These are phyloP conservation scores for Logfia minima DNA, from an alignment of 129 eudicot genomes.

Conservation along the genomic window DNA sequence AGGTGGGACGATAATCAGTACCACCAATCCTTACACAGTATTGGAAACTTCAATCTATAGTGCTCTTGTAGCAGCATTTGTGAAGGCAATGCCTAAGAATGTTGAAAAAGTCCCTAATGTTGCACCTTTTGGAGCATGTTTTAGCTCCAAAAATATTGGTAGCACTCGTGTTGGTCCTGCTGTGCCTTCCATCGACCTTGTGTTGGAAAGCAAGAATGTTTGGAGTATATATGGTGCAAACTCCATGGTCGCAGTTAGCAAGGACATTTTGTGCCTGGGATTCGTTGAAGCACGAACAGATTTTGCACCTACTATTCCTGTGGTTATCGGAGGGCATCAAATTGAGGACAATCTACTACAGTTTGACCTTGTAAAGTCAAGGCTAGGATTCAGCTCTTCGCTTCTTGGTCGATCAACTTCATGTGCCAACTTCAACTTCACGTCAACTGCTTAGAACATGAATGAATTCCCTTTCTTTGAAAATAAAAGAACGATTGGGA, in stretches of 20 bases:
- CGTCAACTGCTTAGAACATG: not conserved
- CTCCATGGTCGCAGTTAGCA: not conserved
- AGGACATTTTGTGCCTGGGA: not conserved
- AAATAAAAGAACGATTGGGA: no score
- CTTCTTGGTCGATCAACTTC: conserved; percentile 4
- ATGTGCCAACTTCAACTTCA: not conserved
- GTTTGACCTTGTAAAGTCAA: not conserved
- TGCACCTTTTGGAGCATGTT: conserved; percentile 20
- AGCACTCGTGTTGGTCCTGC: conserved; percentile 3
- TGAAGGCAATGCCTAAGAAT: conserved; percentile 2
- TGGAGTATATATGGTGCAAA: conserved; percentile 19
- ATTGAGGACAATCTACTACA: conserved; percentile 5
- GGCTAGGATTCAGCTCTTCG: conserved; percentile 6
- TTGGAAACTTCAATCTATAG: not conserved
- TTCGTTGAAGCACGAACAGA: not conserved
- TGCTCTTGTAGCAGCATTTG: not conserved
- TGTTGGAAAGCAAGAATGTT: not conserved
- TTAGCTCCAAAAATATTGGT: not conserved
- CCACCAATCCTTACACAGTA: not conserved
- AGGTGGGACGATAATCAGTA: not conserved
- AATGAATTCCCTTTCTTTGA: not conserved
- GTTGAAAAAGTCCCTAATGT: not conserved
- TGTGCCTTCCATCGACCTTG: not conserved
- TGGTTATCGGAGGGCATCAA: conserved; percentile 9
- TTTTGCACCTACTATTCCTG: not conserved